These are phyloP conservation scores for Phytophthora pini DNA, from an alignment of 352 stramenopile genomes.

Conservation along the genomic window DNA sequence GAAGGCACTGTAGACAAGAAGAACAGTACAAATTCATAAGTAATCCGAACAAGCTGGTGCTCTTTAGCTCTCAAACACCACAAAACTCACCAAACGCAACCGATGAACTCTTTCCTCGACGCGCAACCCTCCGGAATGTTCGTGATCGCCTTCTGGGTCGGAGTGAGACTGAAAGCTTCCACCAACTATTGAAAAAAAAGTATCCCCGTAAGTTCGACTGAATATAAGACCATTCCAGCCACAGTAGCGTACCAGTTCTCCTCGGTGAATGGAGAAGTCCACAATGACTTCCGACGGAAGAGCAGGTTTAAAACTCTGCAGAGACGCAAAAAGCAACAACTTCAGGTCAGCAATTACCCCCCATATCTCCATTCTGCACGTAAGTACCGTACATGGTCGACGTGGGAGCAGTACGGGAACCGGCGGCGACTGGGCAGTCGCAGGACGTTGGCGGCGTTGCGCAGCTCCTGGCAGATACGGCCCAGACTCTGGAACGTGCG, in stretches of 20 bases:
- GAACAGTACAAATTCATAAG: neutral
- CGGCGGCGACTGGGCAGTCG: conserved; percentile 74
- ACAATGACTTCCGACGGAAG: conserved; percentile 79
- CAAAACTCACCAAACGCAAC: conserved; percentile 71
- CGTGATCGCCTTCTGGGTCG: conserved; percentile 60
- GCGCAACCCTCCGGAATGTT: conserved; percentile 67
- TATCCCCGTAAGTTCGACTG: neutral
- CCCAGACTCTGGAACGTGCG: conserved; percentile 58
- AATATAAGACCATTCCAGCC: neutral
- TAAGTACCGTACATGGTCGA: conserved; percentile 71
- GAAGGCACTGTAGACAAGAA: conserved; percentile 50
- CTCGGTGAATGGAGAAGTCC: conserved; percentile 85
- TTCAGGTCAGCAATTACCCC: neutral
- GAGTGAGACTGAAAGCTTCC: conserved; percentile 70
- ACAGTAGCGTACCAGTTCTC: conserved; percentile 60
- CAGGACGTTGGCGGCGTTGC: conserved; percentile 73
- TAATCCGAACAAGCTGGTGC: neutral
- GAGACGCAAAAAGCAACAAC: neutral
- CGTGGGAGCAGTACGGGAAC: conserved; percentile 82
- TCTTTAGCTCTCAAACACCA: neutral
- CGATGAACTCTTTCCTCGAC: conserved; percentile 84
- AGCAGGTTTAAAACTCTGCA: conserved; percentile 66
- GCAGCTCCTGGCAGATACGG: conserved; percentile 68
- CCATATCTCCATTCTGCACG: neutral
- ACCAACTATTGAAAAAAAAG: conserved; percentile 54